Evolutionary conservation across 139 green algal genomes (phyloP), one percentile per base, ranked within the genome.

Genomic region (Desmodesmus armatus): DNA sequence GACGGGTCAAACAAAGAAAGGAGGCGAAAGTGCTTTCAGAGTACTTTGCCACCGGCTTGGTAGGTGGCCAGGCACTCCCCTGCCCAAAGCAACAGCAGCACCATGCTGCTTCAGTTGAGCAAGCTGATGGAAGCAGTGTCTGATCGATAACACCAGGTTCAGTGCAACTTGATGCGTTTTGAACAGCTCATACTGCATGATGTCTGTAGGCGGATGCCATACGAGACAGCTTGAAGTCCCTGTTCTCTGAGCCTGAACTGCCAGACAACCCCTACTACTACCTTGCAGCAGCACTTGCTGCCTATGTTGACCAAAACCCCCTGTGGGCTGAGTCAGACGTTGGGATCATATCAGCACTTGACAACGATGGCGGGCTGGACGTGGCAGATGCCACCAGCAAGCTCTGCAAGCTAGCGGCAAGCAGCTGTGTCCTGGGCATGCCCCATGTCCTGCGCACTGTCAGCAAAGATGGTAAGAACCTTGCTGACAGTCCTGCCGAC

Each of bases 251-350:
- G 83, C 83, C 83, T 1, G 70, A 73, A 0, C 89, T 94, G 35
- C 91, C 91, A 51, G 80, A 85, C 80, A 86, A 79, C 83, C 91
- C 91, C 35, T 93, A 89, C 77, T 87, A 88, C 84, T 90, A 88
- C 75, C 80, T 94, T 40, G 89, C 87, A 3, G 91, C 77, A 43
- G 37, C 85, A 13, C 87, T 94, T 23, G 62, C 35, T 60, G 87
- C 72, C 5, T 90, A 91, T 55, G 82, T 90, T 29, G 66, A 89
- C 43, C 85, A 92, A 40, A 85, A 58, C 29, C 51, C 70, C 7
- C 66, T 87, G 13, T 91, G 86, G 82, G 11, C 86, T 31, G 7
- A 75, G 53, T 53, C 35, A 27, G 88, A 89, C 29, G n/a, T 62
- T 5, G 37, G 44, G 27, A 58, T 89, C 15, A 31, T 69, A 0